Conservation (phyloP, 352 stramenopile species). For the Elongisporangium prolatum region DNA sequence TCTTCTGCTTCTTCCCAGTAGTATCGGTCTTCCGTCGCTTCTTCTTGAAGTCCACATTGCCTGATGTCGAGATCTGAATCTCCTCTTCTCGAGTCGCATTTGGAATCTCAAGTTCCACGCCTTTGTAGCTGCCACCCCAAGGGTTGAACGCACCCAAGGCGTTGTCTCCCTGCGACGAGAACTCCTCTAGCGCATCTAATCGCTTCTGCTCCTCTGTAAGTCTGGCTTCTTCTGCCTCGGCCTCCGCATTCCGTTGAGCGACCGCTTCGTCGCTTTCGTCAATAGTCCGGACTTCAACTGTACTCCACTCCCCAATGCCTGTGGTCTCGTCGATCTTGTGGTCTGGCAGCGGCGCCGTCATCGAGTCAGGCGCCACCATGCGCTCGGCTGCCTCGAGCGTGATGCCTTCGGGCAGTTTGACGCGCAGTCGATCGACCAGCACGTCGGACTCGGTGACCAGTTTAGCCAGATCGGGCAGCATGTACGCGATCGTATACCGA, state of each 20-base stretch:
- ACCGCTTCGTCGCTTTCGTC: constrained; percentile 72
- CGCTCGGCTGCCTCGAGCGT: constrained; percentile 60
- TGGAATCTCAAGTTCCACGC: constrained; percentile 52
- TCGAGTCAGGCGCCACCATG: constrained; percentile 38
- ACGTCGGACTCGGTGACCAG: constrained; percentile 49
- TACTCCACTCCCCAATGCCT: constrained; percentile 81
- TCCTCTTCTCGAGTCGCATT: constrained; percentile 25
- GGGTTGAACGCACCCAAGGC: constrained; percentile 78
- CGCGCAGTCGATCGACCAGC: constrained; percentile 53
- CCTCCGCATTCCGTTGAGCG: constrained; percentile 38
- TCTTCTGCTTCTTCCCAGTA: constrained; percentile 53
- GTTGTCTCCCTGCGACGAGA: constrained; percentile 62
- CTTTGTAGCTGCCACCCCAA: constrained; percentile 82
- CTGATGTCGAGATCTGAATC: constrained; percentile 42
- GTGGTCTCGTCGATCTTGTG: constrained; percentile 56
- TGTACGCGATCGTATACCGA: constrained; percentile 63
- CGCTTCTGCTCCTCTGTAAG: constrained; percentile 45
- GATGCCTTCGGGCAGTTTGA: constrained; percentile 54
- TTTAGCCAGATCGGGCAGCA: constrained; percentile 27
- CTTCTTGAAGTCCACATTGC: constrained; percentile 75
- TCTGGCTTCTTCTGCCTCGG: constrained; percentile 29
- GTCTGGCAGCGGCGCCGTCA: constrained; percentile 2
- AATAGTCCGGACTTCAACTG: constrained; percentile 64
- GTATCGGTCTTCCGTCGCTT: constrained; percentile 31
- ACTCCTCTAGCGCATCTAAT: constrained; percentile 57